A percentile compares a stretch with the other conserved stretches of the same genome.
Evolutionary conservation across 768 basidiomycete genomes (phyloP).

Genomic region (Mycena sanguinolenta): DNA sequence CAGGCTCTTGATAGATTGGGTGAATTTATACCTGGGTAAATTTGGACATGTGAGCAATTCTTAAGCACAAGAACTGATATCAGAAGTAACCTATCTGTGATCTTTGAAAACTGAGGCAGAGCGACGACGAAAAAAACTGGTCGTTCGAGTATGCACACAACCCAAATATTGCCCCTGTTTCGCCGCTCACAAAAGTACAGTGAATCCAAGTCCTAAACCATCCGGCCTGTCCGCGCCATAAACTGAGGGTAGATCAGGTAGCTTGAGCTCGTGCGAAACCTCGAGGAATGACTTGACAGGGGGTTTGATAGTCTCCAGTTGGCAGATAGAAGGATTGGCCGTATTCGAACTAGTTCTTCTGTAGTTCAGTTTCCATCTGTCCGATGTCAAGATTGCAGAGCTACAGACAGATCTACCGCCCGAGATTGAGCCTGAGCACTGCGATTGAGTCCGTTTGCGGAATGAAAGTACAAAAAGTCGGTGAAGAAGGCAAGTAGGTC

Average conservation of each 20-base stretch:
- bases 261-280: no score
- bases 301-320: neutral
- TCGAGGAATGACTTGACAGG: neutral
- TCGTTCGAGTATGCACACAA: neutral
- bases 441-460: no score
- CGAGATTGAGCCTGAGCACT: no score
- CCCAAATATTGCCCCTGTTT: neutral
- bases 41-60: neutral
- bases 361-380: neutral
- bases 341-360: neutral
- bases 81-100: neutral
- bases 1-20: neutral
- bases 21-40: slow-evolving; percentile 4
- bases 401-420: no score
- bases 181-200: no score
- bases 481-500: no score
- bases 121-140: neutral
- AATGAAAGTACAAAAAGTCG: no score
- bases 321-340: neutral
- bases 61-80: slow-evolving; percentile 2
- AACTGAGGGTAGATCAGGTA: neutral
- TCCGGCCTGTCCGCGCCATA: neutral
- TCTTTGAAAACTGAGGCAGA: neutral
- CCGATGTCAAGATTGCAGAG: neutral
- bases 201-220: no score